A percentile compares a stretch with the other conserved stretches of the same genome.
These are phyloP conservation scores for Diaporthe longicolla DNA, from an alignment of 2,329 filamentous ascomycete species.

Conservation along the genomic window DNA sequence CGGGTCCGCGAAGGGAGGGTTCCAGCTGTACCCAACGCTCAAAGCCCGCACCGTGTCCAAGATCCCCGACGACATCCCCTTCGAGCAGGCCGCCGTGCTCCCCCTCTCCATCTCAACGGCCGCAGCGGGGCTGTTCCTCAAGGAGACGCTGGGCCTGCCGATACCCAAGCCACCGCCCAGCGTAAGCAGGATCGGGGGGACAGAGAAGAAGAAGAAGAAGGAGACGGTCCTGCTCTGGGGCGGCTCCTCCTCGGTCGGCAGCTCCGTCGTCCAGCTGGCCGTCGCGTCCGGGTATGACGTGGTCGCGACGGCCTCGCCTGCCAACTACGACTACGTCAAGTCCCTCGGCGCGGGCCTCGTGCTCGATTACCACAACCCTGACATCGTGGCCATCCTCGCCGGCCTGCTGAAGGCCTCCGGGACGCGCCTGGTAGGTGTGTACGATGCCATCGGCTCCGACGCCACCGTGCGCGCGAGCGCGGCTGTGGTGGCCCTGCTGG, in stretches of 20 bases:
- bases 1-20: slow-evolving; percentile 45
- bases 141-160: slow-evolving; percentile 43
- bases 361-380: slow-evolving; percentile 45
- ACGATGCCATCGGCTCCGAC: slow-evolving; percentile 40
- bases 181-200: not conserved
- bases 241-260: slow-evolving; percentile 60
- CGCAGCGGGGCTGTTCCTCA: slow-evolving; percentile 47
- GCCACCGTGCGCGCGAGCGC: slow-evolving; percentile 32
- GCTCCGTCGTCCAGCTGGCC: slow-evolving; percentile 59
- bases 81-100: slow-evolving; percentile 46
- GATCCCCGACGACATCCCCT: slow-evolving; percentile 47
- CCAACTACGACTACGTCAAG: slow-evolving; percentile 38
- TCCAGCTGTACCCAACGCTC: slow-evolving; percentile 48
- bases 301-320: slow-evolving; percentile 36
- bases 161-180: slow-evolving; percentile 40
- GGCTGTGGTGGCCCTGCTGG: slow-evolving; percentile 18
- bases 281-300: slow-evolving; percentile 41
- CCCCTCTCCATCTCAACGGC: slow-evolving; percentile 49
- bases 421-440: slow-evolving; percentile 32
- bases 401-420: slow-evolving; percentile 17
- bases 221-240: slow-evolving; percentile 60
- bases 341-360: slow-evolving; percentile 34
- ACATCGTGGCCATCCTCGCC: slow-evolving; percentile 42
- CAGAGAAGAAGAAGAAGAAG: not conserved
- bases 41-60: slow-evolving; percentile 41